Conservation (phyloP, 805 yeast species). For the Pichia ethanolica region DNA sequence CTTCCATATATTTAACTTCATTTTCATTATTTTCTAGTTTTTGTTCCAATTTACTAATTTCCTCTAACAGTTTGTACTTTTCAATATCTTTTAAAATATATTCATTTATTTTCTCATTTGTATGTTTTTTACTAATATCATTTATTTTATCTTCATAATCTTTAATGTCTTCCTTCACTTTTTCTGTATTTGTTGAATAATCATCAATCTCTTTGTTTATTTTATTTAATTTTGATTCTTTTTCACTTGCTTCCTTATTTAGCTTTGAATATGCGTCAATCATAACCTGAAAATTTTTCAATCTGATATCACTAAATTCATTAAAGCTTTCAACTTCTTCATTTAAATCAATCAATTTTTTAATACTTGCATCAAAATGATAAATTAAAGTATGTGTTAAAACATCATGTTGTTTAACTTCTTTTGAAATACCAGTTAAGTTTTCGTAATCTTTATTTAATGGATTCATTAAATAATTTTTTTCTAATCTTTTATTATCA, state of each 20-base stretch:
- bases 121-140: neutral
- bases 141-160: slow-evolving; percentile 1
- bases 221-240: slow-evolving; percentile 26
- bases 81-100: slow-evolving; percentile 33
- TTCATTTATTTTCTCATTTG: slow-evolving; percentile 11
- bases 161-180: slow-evolving; percentile 12
- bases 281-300: slow-evolving; percentile 37
- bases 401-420: slow-evolving; percentile 24
- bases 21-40: slow-evolving; percentile 40
- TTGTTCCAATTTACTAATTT: slow-evolving; percentile 36
- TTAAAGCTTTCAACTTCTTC: slow-evolving; percentile 43
- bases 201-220: slow-evolving; percentile 26
- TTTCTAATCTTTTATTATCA: slow-evolving; percentile 52
- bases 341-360: slow-evolving; percentile 35
- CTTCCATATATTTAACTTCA: slow-evolving; percentile 58
- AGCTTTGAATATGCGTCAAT: slow-evolving; percentile 40
- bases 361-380: slow-evolving; percentile 42
- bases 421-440: slow-evolving; percentile 31
- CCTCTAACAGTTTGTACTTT: slow-evolving; percentile 39
- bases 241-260: slow-evolving; percentile 36
- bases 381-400: slow-evolving; percentile 60
- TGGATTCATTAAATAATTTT: slow-evolving; percentile 66
- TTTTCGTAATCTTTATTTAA: slow-evolving; percentile 31
- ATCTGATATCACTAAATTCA: slow-evolving; percentile 32
- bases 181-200: slow-evolving; percentile 12